A percentile compares a stretch with the other conserved stretches of the same genome.
These are phyloP conservation scores for Phanerochaete carnosa DNA, from an alignment of 768 basidiomycete genomes.

Conservation along the genomic window DNA sequence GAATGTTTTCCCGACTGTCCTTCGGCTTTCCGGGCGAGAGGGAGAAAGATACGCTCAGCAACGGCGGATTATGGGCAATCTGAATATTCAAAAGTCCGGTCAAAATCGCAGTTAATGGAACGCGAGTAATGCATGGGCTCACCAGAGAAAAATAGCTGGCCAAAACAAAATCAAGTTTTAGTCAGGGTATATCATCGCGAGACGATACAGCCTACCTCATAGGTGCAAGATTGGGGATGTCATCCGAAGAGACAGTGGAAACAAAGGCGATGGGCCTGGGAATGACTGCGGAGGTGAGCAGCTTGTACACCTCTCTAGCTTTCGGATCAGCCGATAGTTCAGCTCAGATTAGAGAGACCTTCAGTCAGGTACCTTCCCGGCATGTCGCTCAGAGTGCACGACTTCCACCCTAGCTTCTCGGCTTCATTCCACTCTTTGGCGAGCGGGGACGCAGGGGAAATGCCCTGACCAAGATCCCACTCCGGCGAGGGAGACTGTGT, in stretches of 20 bases:
- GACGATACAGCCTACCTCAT: conserved; percentile 52
- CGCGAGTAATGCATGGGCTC: neutral
- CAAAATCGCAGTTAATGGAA: neutral
- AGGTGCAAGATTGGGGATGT: conserved; percentile 58
- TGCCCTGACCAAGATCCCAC: conserved; percentile 6
- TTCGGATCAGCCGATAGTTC: neutral
- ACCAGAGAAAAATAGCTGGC: neutral
- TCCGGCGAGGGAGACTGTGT: conserved; percentile 1
- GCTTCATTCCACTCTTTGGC: conserved; percentile 1
- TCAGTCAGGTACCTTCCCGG: neutral
- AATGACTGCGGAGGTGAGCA: conserved; percentile 55
- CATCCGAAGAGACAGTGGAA: conserved; percentile 51
- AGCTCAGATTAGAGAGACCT: neutral
- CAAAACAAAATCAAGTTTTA: neutral
- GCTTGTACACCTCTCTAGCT: conserved; percentile 31
- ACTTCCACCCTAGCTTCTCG: conserved; percentile 1
- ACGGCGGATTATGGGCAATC: conserved; percentile 64
- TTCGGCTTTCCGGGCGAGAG: conserved; percentile 44
- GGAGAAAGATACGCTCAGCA: conserved; percentile 60
- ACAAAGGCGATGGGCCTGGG: conserved; percentile 74
- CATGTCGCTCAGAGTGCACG: neutral
- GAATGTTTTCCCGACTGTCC: conserved; percentile 66
- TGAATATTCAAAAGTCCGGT: conserved; percentile 15
- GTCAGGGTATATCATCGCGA: neutral
- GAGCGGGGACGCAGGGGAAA: neutral